A percentile compares a stretch with the other conserved stretches of the same genome.
These are phyloP conservation scores for Echria macrotheca DNA, from an alignment of 495 filamentous ascomycete genomes.

Conservation along the genomic window DNA sequence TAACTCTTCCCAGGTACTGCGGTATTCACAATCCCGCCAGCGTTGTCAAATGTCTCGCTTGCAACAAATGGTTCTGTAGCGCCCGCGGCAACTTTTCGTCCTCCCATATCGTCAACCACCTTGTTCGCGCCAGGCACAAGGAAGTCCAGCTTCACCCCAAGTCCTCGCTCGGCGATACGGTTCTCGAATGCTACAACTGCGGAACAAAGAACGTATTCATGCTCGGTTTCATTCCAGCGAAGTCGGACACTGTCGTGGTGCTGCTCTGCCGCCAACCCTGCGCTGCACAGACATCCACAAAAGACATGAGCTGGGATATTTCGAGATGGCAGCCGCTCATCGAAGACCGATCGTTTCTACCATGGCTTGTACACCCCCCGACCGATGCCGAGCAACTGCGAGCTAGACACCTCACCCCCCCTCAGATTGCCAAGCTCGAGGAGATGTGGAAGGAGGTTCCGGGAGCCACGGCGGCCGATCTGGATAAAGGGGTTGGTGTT, in stretches of 20 bases:
- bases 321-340: slow-evolving; percentile 97
- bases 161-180: slow-evolving; percentile 94
- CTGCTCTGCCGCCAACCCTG: slow-evolving; percentile 95
- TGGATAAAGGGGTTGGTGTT: slow-evolving; percentile 88
- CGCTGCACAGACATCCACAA: slow-evolving; percentile 89
- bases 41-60: slow-evolving; percentile 92
- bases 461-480: slow-evolving; percentile 79
- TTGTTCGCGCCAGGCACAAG: slow-evolving; percentile 95
- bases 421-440: slow-evolving; percentile 94
- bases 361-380: slow-evolving; percentile 86
- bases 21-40: slow-evolving; percentile 93
- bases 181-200: slow-evolving; percentile 98
- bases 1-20: slow-evolving; percentile 71
- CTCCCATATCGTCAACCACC: slow-evolving; percentile 96
- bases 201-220: slow-evolving; percentile 99
- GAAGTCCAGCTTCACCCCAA: slow-evolving; percentile 95
- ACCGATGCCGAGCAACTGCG: slow-evolving; percentile 94
- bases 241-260: slow-evolving; percentile 97
- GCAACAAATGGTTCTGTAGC: slow-evolving; percentile 99
- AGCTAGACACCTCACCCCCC: slow-evolving; percentile 86
- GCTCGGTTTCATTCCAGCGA: slow-evolving; percentile 99
- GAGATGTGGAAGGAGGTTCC: slow-evolving; percentile 99
- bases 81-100: slow-evolving; percentile 94
- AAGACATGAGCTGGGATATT: slow-evolving; percentile 99
- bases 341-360: slow-evolving; percentile 90